These are phyloP conservation scores for Berkeleyomyces basicola DNA, from an alignment of 2,329 filamentous ascomycete genomes.

Conservation along the genomic window DNA sequence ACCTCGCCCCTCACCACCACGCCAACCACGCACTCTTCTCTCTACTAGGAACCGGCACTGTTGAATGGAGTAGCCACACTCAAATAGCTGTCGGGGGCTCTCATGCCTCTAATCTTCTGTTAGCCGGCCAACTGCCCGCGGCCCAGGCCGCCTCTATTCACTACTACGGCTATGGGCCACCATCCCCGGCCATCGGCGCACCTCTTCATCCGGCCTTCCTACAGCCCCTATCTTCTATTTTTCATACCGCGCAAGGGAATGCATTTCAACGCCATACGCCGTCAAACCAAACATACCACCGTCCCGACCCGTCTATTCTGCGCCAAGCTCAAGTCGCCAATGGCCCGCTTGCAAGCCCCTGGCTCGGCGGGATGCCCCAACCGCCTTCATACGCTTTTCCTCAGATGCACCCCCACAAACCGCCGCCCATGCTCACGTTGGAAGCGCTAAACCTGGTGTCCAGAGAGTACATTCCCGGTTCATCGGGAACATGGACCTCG, in stretches of 20 bases:
- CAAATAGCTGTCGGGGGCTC: background rate
- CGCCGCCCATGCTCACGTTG: background rate
- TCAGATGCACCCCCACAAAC: background rate
- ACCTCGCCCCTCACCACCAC: background rate
- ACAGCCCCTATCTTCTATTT: constrained; percentile 1
- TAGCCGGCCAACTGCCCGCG: background rate
- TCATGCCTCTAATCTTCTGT: background rate
- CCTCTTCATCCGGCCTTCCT: constrained; percentile 9
- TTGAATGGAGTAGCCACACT: background rate
- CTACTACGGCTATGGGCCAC: constrained; percentile 11
- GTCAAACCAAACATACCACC: background rate
- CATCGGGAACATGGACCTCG: background rate
- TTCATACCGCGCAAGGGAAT: background rate
- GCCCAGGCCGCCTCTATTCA: background rate
- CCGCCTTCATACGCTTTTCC: background rate
- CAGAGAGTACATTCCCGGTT: background rate
- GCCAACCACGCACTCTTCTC: background rate
- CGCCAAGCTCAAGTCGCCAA: background rate
- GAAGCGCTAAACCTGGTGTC: background rate
- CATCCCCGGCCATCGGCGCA: constrained; percentile 12
- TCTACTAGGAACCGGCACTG: background rate
- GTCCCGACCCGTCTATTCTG: background rate
- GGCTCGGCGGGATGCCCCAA: background rate
- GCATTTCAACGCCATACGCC: background rate
- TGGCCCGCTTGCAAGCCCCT: background rate